Evolutionary conservation across 1,284 basidiomycete species (phyloP), one percentile per base, ranked within the genome.

Genomic region (Trametes pubescens): DNA sequence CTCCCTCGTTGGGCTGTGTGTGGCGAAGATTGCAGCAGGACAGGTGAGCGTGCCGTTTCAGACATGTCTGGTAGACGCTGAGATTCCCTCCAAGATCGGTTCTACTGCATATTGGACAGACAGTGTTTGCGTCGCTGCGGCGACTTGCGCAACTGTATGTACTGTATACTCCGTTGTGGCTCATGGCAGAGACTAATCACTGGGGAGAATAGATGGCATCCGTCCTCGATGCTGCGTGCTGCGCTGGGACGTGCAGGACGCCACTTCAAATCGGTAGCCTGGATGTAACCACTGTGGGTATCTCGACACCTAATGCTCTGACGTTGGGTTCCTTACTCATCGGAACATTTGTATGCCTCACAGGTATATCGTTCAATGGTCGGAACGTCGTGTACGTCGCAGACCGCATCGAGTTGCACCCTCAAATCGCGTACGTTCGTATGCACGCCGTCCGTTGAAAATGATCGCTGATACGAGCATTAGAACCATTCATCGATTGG

Each of bases 401-500:
- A 55, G 22, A 7, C 14, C 4, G 47, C 62, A 3, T 37, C 37
- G 21, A 57, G 51, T 21, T 63, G 62, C 47, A 51, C 62, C 4
- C 47, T 63, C 7, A 59, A 57, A 3, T 63, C 57, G 57, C 62
- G 62, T 63, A 51, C 43, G 62, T 46, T 26, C 8, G 11, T 10
- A 21, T 32, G 32, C 49, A 51, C 16, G 16, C 8, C 22, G 13
- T 8, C 3, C 29, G 8, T 22, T 2, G 3, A 16, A 3, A 16
- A 24, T 18, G 4, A 2, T 26, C 35, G n/a, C 13, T 29, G 5
- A 14, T 29, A 16, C 21, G 38, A 18, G 47, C 16, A 1, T 21
- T 18, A 63, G 62, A 63, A 26, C 57, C 62, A 0, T 63, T 63
- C 40, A 52, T 63, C 8, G 62, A 63, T 24, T 63, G 62, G 62